These are phyloP conservation scores for Huiozyma naganishii DNA, from an alignment of 805 yeast species.

Conservation along the genomic window DNA sequence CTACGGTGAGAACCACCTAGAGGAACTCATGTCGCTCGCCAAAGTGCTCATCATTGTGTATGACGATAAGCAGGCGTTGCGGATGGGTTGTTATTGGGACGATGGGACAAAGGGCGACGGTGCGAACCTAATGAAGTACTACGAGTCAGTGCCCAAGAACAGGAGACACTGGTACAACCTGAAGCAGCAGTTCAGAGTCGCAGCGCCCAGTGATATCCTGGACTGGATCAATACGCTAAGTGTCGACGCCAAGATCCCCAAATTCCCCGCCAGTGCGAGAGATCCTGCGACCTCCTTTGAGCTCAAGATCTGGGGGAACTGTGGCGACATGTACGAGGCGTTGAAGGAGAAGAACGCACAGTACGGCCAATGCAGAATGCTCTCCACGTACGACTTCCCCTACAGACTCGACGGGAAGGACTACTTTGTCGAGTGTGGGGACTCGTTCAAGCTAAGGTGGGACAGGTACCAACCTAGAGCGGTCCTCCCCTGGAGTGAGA, in stretches of 20 bases:
- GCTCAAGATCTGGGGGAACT: conserved; percentile 32
- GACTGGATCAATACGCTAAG: conserved; percentile 33
- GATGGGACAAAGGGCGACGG: conserved; percentile 26
- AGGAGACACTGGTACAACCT: conserved; percentile 24
- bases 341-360: conserved; percentile 23
- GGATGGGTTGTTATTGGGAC: conserved; percentile 39
- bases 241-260: conserved; percentile 26
- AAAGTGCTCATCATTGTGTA: conserved; percentile 34
- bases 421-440: conserved; percentile 35
- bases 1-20: conserved; percentile 34
- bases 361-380: conserved; percentile 34
- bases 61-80: conserved; percentile 35
- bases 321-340: conserved; percentile 32
- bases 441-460: conserved; percentile 36
- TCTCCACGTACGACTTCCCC: conserved; percentile 38
- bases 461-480: conserved; percentile 35
- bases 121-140: conserved; percentile 23
- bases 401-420: conserved; percentile 36
- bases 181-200: conserved; percentile 34
- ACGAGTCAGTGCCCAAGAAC: conserved; percentile 10
- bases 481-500: conserved; percentile 36
- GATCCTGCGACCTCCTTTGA: conserved; percentile 18
- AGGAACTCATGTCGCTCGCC: conserved; percentile 30
- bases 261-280: conserved; percentile 21
- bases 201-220: conserved; percentile 30